These are phyloP conservation scores for Physcomitrellopsis africana DNA, from an alignment of 225 moss, liverwort and hornwort species.

Conservation along the genomic window DNA sequence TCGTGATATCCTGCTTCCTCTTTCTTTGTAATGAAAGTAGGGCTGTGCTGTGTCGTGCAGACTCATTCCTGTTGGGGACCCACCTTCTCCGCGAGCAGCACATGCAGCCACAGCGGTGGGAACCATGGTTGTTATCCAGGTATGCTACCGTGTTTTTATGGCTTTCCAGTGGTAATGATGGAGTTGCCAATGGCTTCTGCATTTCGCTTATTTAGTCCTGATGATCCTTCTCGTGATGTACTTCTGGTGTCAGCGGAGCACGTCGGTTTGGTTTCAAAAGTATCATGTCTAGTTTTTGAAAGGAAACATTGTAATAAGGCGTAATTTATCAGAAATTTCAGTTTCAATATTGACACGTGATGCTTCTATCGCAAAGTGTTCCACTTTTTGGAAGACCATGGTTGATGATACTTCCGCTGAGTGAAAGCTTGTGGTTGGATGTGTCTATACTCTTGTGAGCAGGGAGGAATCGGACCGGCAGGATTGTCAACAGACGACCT, in stretches of 20 bases:
- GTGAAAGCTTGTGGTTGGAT: slow-evolving; percentile 15
- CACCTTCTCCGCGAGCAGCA: slow-evolving; percentile 86
- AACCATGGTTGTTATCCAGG: slow-evolving; percentile 91
- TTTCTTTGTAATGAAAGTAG: neutral
- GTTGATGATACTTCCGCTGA: neutral
- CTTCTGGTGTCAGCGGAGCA: no score
- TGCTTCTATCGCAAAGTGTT: neutral
- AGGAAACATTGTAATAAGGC: no score
- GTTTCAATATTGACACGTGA: neutral
- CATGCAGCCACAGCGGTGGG: slow-evolving; percentile 92
- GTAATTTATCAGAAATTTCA: neutral
- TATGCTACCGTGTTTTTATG: slow-evolving; percentile 25
- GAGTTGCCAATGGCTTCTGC: neutral
- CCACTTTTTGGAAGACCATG: neutral
- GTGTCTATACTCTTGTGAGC: slow-evolving; percentile 9
- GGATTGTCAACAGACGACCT: slow-evolving; percentile 87
- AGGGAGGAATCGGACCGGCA: slow-evolving; percentile 88
- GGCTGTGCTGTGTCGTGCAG: slow-evolving; percentile 32
- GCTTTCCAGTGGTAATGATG: neutral
- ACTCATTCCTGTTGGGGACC: slow-evolving; percentile 80
- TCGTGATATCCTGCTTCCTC: slow-evolving; percentile 4
- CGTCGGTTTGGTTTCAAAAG: no score
- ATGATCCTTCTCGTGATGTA: neutral
- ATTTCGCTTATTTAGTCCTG: neutral
- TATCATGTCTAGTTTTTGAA: no score